Conservation (phyloP, 2,329 filamentous ascomycete species). For the Fusarium aywerte region DNA sequence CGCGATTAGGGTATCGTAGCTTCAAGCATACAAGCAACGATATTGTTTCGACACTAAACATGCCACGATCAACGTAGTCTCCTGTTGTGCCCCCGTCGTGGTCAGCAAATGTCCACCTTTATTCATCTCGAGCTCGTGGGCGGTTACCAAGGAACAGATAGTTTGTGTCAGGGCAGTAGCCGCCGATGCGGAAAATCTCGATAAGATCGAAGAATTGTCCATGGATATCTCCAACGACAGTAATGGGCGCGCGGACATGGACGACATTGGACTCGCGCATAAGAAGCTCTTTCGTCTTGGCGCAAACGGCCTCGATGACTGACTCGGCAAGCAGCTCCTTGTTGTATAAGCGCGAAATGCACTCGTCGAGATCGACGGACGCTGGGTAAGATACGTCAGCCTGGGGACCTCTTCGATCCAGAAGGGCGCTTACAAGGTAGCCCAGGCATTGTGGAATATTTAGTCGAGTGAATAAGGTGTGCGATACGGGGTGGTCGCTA, state of each 20-base stretch:
- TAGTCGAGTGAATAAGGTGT: constrained; percentile 1
- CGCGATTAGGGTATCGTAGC: constrained; percentile 92
- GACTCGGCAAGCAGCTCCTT: constrained; percentile 97
- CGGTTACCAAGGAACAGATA: constrained; percentile 90
- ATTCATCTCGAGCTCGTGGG: background rate
- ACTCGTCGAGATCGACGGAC: constrained; percentile 98
- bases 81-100: constrained; percentile 60
- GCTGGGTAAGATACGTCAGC: constrained; percentile 61
- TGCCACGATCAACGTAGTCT: constrained; percentile 97
- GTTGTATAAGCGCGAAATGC: constrained; percentile 94
- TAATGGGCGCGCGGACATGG: constrained; percentile 93
- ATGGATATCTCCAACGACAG: constrained; percentile 97
- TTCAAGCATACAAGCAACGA: constrained; percentile 97
- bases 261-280: constrained; percentile 99
- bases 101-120: constrained; percentile 20
- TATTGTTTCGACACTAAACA: constrained; percentile 99
- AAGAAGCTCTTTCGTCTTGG: constrained; percentile 97
- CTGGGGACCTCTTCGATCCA: constrained; percentile 6
- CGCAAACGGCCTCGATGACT: constrained; percentile 98
- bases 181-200: constrained; percentile 98
- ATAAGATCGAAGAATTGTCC: constrained; percentile 99
- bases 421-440: constrained; percentile 61
- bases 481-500: constrained; percentile 3
- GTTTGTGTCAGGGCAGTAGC: constrained; percentile 97
- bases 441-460: constrained; percentile 61